phyloP scores from a whole-genome alignment of 2,329 filamentous ascomycete genomes.

The Trichophyton verrucosum region DNA sequence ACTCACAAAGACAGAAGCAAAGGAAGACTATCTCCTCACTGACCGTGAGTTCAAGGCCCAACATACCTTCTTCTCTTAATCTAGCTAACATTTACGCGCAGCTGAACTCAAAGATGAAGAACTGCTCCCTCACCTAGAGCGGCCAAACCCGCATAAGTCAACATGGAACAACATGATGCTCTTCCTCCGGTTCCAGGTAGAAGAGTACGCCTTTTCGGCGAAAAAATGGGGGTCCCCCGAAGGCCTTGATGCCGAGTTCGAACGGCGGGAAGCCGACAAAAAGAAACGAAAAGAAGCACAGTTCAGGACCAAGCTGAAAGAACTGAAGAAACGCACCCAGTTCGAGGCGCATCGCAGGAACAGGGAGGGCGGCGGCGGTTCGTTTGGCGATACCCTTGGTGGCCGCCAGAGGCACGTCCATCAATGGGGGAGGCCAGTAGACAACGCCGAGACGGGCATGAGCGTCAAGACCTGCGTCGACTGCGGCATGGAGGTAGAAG shows the following conservation, averaged over 20 bases:
- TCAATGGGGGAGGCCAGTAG: constrained; percentile 57
- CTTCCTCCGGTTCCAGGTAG: constrained; percentile 83
- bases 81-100: constrained; percentile 21
- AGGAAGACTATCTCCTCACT: constrained; percentile 88
- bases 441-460: constrained; percentile 45
- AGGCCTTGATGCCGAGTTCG: constrained; percentile 78
- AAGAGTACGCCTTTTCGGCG: constrained; percentile 72
- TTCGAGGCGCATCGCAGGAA: constrained; percentile 78
- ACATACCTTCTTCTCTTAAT: not conserved
- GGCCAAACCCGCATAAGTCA: constrained; percentile 87
- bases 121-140: constrained; percentile 72
- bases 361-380: constrained; percentile 41
- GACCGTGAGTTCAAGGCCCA: constrained; percentile 50
- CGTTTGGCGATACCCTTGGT: constrained; percentile 66
- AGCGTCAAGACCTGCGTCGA: constrained; percentile 59
- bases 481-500: constrained; percentile 57
- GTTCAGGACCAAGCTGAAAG: constrained; percentile 76
- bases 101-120: constrained; percentile 84
- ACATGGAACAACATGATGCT: constrained; percentile 99
- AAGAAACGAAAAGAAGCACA: constrained; percentile 81
- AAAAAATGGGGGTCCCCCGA: constrained; percentile 86
- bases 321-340: constrained; percentile 84
- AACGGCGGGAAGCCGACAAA: constrained; percentile 62
- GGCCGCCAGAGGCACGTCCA: constrained; percentile 66
- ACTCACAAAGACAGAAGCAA: constrained; percentile 91